These are phyloP conservation scores for Ogataea hybrid DNA, from an alignment of 1,139 yeast species.

Conservation along the genomic window DNA sequence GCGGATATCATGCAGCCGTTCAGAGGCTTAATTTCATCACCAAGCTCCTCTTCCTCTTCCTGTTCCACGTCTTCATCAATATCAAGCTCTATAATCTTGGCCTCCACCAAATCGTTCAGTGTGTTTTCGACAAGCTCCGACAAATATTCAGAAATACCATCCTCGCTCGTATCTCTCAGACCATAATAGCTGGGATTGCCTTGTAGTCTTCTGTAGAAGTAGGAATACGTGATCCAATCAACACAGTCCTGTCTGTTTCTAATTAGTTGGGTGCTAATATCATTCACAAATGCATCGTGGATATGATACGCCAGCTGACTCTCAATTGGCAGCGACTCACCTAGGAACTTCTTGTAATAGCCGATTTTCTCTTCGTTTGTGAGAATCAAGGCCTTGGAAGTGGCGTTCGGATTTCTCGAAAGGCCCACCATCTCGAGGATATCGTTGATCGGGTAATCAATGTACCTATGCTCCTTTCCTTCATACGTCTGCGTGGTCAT, in stretches of 20 bases:
- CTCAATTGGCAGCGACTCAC: constrained; percentile 80
- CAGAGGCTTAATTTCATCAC: constrained; percentile 51
- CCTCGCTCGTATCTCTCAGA: constrained; percentile 56
- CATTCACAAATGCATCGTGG: constrained; percentile 69
- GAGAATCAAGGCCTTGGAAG: constrained; percentile 46
- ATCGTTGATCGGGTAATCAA: constrained; percentile 67
- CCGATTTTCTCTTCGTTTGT: constrained; percentile 56
- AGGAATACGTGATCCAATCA: constrained; percentile 86
- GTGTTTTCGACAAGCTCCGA: constrained; percentile 83
- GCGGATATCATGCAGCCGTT: constrained; percentile 77
- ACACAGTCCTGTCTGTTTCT: constrained; percentile 78
- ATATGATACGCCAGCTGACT: constrained; percentile 60
- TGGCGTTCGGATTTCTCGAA: constrained; percentile 37
- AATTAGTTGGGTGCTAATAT: constrained; percentile 65
- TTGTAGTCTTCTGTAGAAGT: constrained; percentile 75
- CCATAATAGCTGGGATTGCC: constrained; percentile 90
- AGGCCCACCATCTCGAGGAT: constrained; percentile 75
- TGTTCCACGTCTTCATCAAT: constrained; percentile 40
- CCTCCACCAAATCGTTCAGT: constrained; percentile 59
- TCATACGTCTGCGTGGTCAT: constrained; percentile 74
- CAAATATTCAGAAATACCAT: constrained; percentile 74
- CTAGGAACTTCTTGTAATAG: constrained; percentile 70
- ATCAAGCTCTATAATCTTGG: constrained; percentile 61
- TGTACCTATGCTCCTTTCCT: constrained; percentile 66
- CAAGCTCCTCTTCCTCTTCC: constrained; percentile 35